These are phyloP conservation scores for Trichoderma sp. DNA, from an alignment of 2,329 filamentous ascomycete genomes.

Conservation along the genomic window DNA sequence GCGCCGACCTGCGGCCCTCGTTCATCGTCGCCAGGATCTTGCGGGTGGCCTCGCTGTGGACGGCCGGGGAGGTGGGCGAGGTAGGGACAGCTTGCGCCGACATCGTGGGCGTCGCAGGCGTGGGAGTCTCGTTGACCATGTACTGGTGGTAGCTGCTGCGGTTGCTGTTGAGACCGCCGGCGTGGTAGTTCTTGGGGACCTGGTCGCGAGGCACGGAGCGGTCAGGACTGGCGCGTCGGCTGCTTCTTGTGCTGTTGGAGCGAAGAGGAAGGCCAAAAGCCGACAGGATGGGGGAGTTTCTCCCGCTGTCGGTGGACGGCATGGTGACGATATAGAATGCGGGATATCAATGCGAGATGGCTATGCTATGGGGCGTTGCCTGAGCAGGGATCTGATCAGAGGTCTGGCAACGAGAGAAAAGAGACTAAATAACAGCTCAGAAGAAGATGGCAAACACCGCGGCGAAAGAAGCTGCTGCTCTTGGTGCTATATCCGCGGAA, in stretches of 20 bases:
- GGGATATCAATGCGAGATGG: background rate
- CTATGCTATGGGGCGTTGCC: background rate
- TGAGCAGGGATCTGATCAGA: background rate
- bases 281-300: slow-evolving; percentile 38
- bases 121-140: slow-evolving; percentile 13
- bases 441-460: background rate
- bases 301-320: slow-evolving; percentile 23
- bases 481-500: slow-evolving; percentile 4
- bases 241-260: slow-evolving; percentile 35
- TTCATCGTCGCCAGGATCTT: slow-evolving; percentile 37
- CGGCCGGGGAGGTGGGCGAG: slow-evolving; percentile 18
- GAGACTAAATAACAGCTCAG: background rate
- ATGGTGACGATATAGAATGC: slow-evolving; percentile 36
- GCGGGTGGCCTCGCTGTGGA: slow-evolving; percentile 33
- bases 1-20: slow-evolving; percentile 39
- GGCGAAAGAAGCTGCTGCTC: background rate
- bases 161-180: slow-evolving; percentile 23
- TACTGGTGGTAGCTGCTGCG: slow-evolving; percentile 21
- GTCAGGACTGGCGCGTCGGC: slow-evolving; percentile 29
- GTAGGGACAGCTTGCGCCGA: slow-evolving; percentile 16
- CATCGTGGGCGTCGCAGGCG: slow-evolving; percentile 22
- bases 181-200: slow-evolving; percentile 25
- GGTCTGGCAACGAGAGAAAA: background rate
- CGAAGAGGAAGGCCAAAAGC: slow-evolving; percentile 42
- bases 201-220: slow-evolving; percentile 29